These are phyloP conservation scores for Ulmus americana DNA, from an alignment of 331 rosid species.

Conservation along the genomic window DNA sequence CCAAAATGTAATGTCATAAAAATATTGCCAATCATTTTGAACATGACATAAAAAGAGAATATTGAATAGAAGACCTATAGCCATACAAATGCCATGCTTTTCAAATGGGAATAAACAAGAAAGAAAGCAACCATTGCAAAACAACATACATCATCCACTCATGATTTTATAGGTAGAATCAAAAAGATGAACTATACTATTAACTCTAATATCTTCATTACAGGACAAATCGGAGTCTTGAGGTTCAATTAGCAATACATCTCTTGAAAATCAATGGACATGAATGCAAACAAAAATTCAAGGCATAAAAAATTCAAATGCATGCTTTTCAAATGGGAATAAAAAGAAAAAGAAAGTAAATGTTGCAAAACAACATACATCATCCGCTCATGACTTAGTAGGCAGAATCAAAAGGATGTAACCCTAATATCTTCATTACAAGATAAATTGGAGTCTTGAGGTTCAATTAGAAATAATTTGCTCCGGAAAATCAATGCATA, in stretches of 20 bases:
- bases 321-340: not conserved
- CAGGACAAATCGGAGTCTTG: constrained; percentile 4
- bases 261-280: not conserved
- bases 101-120: not conserved
- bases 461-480: constrained; percentile 20
- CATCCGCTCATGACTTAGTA: not conserved
- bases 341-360: not conserved
- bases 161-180: not conserved
- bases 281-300: not conserved
- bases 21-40: constrained; percentile 1
- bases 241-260: constrained; percentile 17
- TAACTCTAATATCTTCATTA: constrained; percentile 7
- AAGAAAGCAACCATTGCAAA: not conserved
- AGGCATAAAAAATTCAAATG: not conserved
- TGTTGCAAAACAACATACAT: not conserved
- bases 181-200: too few species aligned
- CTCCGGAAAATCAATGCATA: not conserved
- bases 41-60: not conserved
- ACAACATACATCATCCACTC: not conserved
- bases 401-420: not conserved
- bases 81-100: not conserved
- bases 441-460: constrained; percentile 1
- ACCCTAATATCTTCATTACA: constrained; percentile 10
- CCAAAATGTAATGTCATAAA: not conserved
- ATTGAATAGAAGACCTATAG: not conserved